Conservation (phyloP, 768 basidiomycete species). For the Pisolithus orientalis region DNA sequence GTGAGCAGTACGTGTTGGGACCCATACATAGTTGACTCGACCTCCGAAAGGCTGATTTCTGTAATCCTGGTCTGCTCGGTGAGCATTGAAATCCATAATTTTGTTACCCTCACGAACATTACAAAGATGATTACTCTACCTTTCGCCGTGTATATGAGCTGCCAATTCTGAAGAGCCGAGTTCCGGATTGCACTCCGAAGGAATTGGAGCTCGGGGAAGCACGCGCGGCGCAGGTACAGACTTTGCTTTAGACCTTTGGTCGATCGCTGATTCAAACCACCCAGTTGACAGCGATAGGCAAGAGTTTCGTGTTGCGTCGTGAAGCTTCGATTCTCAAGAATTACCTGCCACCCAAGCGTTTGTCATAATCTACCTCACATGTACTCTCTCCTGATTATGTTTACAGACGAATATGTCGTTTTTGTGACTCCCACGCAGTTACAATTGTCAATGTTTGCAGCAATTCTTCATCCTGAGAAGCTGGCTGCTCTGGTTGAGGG, state of each 20-base stretch:
- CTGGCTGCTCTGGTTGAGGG: conserved; percentile 64
- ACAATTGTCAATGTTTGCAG: conserved; percentile 73
- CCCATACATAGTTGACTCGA: not conserved
- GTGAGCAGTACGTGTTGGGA: conserved; percentile 34
- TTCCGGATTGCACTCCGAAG: conserved; percentile 63
- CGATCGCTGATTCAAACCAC: conserved; percentile 1
- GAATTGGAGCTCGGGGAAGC: conserved; percentile 76
- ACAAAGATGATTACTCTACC: conserved; percentile 62
- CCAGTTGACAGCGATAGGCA: conserved; percentile 67
- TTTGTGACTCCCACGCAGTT: conserved; percentile 85
- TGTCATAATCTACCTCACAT: conserved; percentile 17
- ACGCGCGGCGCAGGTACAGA: conserved; percentile 63
- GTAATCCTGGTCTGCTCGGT: conserved; percentile 90
- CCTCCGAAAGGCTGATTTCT: conserved; percentile 70
- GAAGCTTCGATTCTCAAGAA: conserved; percentile 77
- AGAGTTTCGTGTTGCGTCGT: conserved; percentile 86
- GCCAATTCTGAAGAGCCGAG: conserved; percentile 82
- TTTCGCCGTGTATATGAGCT: conserved; percentile 81
- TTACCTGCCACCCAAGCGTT: conserved; percentile 89
- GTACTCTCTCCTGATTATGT: conserved; percentile 1
- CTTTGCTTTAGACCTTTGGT: not conserved
- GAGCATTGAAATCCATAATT: conserved; percentile 3
- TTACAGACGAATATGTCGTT: conserved; percentile 93
- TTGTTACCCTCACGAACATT: not conserved
- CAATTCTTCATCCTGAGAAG: conserved; percentile 66